A percentile compares a stretch with the other conserved stretches of the same genome.
phyloP scores from a whole-genome alignment of 2,329 filamentous ascomycete genomes.

The Blastomyces silverae region DNA sequence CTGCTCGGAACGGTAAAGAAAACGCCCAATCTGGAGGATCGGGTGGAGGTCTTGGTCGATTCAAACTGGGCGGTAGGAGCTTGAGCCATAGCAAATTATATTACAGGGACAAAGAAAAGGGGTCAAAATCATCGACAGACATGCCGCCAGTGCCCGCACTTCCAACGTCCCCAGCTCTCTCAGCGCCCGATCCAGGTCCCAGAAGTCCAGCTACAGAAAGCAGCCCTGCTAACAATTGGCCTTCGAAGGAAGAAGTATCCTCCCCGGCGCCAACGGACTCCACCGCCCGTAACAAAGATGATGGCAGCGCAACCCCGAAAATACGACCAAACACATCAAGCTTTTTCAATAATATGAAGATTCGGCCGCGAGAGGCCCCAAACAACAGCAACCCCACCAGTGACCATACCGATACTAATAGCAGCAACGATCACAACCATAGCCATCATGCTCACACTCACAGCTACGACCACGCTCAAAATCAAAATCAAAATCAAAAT shows the following conservation, averaged over 20 bases:
- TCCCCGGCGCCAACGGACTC: background rate
- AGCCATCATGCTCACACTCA: background rate
- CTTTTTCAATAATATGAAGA: slow-evolving; percentile 9
- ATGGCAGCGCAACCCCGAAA: background rate
- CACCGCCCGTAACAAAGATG: slow-evolving; percentile 1
- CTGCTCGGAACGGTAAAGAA: slow-evolving; percentile 30
- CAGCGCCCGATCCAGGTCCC: background rate
- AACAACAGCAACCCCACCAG: background rate
- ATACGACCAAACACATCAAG: background rate
- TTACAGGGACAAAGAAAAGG: slow-evolving; percentile 35
- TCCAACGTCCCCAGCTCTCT: background rate
- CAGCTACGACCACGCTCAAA: background rate
- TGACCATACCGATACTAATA: background rate
- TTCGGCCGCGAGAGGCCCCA: background rate
- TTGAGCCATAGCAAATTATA: slow-evolving; percentile 61
- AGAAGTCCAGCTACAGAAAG: background rate
- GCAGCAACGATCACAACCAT: background rate
- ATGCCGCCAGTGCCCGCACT: slow-evolving; percentile 15
- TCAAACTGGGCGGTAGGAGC: slow-evolving; percentile 67
- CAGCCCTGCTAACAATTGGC: background rate
- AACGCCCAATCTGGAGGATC: slow-evolving; percentile 42
- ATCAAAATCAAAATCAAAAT: background rate
- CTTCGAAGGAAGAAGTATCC: slow-evolving; percentile 1
- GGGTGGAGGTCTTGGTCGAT: slow-evolving; percentile 53
- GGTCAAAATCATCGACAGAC: slow-evolving; percentile 15